Evolutionary conservation across 768 basidiomycete genomes (phyloP), one percentile per base, ranked within the genome.

Genomic region (Boletus vermiculosoides): DNA sequence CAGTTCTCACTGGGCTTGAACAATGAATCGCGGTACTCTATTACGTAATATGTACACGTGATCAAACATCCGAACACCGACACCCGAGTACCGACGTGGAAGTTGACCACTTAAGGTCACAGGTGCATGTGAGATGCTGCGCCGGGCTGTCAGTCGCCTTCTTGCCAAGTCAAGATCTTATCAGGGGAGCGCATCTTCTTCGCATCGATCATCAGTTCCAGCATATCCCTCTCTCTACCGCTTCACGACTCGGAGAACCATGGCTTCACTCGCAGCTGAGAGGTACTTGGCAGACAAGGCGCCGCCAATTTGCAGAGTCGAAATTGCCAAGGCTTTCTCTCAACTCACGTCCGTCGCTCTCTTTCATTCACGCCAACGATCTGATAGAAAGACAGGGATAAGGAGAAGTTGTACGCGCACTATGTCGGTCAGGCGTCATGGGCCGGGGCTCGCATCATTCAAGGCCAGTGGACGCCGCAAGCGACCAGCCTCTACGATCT

Each of bases 391-490:
- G 39, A n/a, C 52, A 93, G 90, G 50, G 75, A 82, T 6, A 80
- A 80, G 62, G 92, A 94, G 66, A 88, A 90, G 74, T 80, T 85
- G 57, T 94, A 94, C 64, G 81, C 87, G 3, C 90, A 94, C 71
- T 85, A 81, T 65, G 50, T 92, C 15, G 80, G 78, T 20, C 66
- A 82, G 60, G 92, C 91, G 7, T 84, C 85, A 1, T 94, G 92
- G 92, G 88, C 88, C 0, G 92, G 92, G 30, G 88, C 83, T 49
- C 80, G 88, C 40, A 88, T 94, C 72, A 88, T 92, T 53, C 88
- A 91, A 74, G 86, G 77, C 45, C 91, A 94, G 76, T 92, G 88
- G 88, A 90, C 91, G 0, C 77, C 84, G 0, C 80, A 88, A 60
- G 88, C 88, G 5, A 67, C 75, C 60, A 77, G 77, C 66, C 78